phyloP scores from a whole-genome alignment of 441 rosid genomes.

The Dalechampia spathulata region DNA sequence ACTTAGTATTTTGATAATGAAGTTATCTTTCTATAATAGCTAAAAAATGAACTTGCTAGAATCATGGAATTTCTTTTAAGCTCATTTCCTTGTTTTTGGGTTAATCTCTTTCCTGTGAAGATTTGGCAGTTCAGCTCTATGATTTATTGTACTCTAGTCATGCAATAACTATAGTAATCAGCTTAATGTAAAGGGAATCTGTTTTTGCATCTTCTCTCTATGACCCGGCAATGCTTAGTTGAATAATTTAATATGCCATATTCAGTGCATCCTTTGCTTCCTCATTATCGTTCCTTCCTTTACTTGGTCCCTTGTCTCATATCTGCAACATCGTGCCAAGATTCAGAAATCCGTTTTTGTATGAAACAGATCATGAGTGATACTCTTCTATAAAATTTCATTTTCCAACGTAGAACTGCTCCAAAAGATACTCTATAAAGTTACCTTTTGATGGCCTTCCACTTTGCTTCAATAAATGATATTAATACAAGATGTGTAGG shows the following conservation, averaged over 20 bases:
- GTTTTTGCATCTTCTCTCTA: background rate
- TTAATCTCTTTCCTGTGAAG: too few species aligned
- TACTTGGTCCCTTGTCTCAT: background rate
- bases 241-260: background rate
- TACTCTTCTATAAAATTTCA: background rate
- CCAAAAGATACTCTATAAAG: too few species aligned
- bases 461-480: too few species aligned
- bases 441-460: background rate
- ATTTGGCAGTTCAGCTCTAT: background rate
- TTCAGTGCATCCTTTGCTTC: background rate
- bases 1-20: conserved; percentile 1
- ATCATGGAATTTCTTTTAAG: background rate
- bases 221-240: background rate
- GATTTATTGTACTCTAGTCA: background rate
- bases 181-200: background rate
- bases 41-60: background rate
- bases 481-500: too few species aligned
- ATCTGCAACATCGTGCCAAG: background rate
- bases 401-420: too few species aligned
- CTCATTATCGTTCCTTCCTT: background rate
- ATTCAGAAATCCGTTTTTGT: background rate
- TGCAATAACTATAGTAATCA: background rate
- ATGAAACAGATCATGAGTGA: background rate
- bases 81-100: too few species aligned
- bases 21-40: background rate